phyloP scores from a whole-genome alignment of 345 rosid species.

The Pistacia integerrima region DNA sequence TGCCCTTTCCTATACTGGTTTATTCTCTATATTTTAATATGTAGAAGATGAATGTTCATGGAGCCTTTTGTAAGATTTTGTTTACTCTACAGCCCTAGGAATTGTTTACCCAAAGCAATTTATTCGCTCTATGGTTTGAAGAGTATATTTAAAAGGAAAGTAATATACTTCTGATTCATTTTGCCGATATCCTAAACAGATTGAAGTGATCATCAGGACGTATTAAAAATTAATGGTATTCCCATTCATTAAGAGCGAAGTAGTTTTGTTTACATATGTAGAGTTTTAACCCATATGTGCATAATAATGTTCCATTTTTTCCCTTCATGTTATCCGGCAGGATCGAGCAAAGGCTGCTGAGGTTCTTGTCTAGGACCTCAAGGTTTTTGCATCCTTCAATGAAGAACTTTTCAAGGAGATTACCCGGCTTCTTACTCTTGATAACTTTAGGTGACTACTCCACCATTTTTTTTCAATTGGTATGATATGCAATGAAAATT shows the following conservation, averaged over 20 bases:
- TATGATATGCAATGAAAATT: slow-evolving; percentile 4
- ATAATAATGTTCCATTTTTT: slow-evolving; percentile 18
- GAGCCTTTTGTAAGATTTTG: no score
- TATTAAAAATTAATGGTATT: not conserved
- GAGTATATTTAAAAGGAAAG: no score
- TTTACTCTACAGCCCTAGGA: no score
- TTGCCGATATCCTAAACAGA: not conserved
- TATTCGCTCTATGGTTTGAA: no score
- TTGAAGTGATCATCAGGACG: slow-evolving; percentile 9
- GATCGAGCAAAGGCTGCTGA: slow-evolving; percentile 83
- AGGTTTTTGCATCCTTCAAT: slow-evolving; percentile 68
- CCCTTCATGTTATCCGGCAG: slow-evolving; percentile 43
- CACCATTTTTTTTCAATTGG: slow-evolving; percentile 11
- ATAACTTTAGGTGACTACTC: slow-evolving; percentile 64
- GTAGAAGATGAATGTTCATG: no score
- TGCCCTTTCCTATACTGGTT: no score
- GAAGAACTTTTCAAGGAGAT: slow-evolving; percentile 73
- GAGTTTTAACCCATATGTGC: slow-evolving; percentile 1
- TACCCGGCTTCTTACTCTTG: slow-evolving; percentile 73
- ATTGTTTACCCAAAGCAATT: no score
- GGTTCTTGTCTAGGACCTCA: slow-evolving; percentile 76
- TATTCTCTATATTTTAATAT: no score
- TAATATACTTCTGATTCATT: no score
- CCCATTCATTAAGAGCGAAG: not conserved
- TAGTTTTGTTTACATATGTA: not conserved